Conservation (phyloP, 2,329 filamentous ascomycete genomes). For the Phyllosticta citriasiana region DNA sequence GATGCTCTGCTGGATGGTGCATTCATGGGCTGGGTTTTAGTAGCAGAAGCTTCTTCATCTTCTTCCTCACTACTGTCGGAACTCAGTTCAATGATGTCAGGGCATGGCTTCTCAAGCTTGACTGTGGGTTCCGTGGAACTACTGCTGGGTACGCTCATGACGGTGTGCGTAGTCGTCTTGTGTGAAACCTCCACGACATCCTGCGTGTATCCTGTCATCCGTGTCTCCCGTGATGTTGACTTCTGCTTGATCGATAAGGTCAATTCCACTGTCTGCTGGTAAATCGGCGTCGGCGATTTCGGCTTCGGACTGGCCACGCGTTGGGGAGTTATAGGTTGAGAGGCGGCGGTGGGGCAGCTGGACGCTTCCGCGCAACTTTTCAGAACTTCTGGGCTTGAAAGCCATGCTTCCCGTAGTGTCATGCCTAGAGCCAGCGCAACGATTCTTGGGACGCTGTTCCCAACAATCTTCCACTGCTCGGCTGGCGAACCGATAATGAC, state of each 20-base stretch:
- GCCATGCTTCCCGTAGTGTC: slow-evolving; percentile 50
- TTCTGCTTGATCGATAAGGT: neutral
- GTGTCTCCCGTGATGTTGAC: neutral
- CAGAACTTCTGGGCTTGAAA: slow-evolving; percentile 27
- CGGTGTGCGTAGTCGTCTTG: neutral
- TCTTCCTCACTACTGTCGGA: neutral
- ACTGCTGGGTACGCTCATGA: neutral
- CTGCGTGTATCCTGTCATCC: neutral
- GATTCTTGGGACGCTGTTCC: slow-evolving; percentile 65
- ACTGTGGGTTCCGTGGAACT: too few relatives aligned
- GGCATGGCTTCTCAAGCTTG: neutral
- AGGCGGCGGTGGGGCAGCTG: slow-evolving; percentile 22
- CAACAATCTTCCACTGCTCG: slow-evolving; percentile 57
- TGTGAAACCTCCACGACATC: neutral
- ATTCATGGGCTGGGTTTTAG: too few relatives aligned
- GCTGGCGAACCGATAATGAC: slow-evolving; percentile 50
- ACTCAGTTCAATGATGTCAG: neutral
- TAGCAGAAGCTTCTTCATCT: neutral
- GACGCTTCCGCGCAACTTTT: slow-evolving; percentile 45
- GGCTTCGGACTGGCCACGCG: slow-evolving; percentile 31
- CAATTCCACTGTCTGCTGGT: neutral
- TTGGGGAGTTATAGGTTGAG: slow-evolving; percentile 16
- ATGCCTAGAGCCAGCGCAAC: slow-evolving; percentile 59
- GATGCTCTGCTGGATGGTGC: neutral
- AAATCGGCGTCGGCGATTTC: neutral